A percentile compares a stretch with the other conserved stretches of the same genome.
Conservation (phyloP, 805 yeast genomes). For the Spathaspora passalidarum region DNA sequence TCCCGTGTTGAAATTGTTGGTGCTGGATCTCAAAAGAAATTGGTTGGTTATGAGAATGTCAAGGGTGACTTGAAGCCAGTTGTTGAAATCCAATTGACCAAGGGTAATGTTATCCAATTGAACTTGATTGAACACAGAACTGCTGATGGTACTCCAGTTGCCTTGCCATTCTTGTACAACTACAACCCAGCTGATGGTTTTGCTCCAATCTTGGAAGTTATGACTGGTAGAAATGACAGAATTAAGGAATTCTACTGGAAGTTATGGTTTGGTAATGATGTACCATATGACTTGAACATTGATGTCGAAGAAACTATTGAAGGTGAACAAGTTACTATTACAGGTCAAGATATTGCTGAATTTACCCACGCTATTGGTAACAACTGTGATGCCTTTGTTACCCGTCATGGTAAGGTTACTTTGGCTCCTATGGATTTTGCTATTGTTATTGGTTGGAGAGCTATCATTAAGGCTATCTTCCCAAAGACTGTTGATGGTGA, state of each 20-base stretch:
- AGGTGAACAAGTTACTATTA: constrained; percentile 67
- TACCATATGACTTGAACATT: constrained; percentile 63
- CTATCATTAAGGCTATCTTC: constrained; percentile 97
- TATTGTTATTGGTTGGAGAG: constrained; percentile 97
- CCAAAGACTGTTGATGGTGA: constrained; percentile 97
- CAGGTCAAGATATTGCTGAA: constrained; percentile 77
- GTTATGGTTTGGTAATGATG: constrained; percentile 78
- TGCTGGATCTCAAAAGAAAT: constrained; percentile 47
- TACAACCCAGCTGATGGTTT: constrained; percentile 88
- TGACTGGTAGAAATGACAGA: constrained; percentile 87
- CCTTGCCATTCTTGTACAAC: constrained; percentile 72
- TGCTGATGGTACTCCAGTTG: constrained; percentile 68
- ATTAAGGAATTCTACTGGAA: constrained; percentile 97
- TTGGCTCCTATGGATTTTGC: constrained; percentile 99
- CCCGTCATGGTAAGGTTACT: constrained; percentile 78
- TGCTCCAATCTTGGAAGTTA: constrained; percentile 88
- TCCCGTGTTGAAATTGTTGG: constrained; percentile 60
- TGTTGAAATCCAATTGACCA: constrained; percentile 56
- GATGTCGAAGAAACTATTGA: constrained; percentile 69
- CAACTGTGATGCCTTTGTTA: constrained; percentile 92
- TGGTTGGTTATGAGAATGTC: constrained; percentile 66
- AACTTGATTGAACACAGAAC: constrained; percentile 86
- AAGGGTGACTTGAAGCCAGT: constrained; percentile 69
- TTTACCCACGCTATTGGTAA: constrained; percentile 97
- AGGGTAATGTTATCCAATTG: constrained; percentile 57